Base-by-base conservation (phyloP, 257 asterid species). In the Cordia subcordata region DNA sequence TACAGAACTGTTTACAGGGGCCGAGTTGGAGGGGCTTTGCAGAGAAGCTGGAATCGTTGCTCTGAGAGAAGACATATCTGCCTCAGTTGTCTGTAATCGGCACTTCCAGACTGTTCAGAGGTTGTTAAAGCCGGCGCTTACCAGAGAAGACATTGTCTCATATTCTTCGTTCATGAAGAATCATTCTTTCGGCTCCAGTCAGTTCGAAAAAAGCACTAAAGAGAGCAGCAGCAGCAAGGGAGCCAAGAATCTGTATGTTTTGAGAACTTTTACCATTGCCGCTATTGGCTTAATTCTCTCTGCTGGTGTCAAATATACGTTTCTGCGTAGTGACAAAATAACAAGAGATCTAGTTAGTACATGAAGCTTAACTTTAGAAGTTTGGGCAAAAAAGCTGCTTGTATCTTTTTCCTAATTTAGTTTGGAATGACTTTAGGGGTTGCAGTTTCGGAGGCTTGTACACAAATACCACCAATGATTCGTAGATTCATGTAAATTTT, bases 11-110 rank as follows among this genome's bases (percentile, higher is more conserved):
- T 84, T 81, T 79, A 85, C 95, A 0, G 98, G 98, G 51, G 98
- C 98, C 5, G 98, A 92, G 75, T 72, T 92, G 50, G 95, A 82
- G 69, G 90, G 90, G 1, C 75, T 92, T 18, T 92, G 99, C 82
- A 69, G 74, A 46, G 96, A 89, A 83, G 96, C 95, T 10, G 99
- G 94, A 57, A 86, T 84, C 1, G 83, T 80, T 53, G 99, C 99
- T 64, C 65, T 92, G 23, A 79, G 96, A 73, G 99, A 92, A 72
- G 90, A 84, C 71, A 85, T 86, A 66, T 74, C 88, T 0, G 92
- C 95, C 56, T 63, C 83, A 4, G 77, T 73, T 8, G 95, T 88
- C 18, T 77, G 85, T 66, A 64, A 69, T 68, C 63, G 86, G 11
- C 99, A 92, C 72, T 88, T 92, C 62, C 79, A 79, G 68, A 69